Conservation (phyloP, 1,139 yeast species). For the Schwanniomyces etchellsii region DNA sequence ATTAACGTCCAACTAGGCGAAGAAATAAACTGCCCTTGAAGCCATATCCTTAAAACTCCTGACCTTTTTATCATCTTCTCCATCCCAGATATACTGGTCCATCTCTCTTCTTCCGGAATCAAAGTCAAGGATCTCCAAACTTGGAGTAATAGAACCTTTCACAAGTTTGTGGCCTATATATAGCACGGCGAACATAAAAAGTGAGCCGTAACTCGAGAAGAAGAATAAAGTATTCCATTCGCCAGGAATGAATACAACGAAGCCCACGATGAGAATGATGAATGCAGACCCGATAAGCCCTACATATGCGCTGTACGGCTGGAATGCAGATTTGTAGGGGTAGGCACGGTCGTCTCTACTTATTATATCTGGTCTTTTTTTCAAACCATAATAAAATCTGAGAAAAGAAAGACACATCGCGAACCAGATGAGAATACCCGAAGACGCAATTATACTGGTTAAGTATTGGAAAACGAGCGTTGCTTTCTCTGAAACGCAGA, state of each 20-base stretch:
- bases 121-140: slow-evolving; percentile 65
- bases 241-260: slow-evolving; percentile 54
- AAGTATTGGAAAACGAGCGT: slow-evolving; percentile 63
- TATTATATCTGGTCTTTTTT: slow-evolving; percentile 61
- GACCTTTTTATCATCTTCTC: slow-evolving; percentile 43
- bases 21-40: neutral
- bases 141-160: slow-evolving; percentile 51
- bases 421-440: slow-evolving; percentile 75
- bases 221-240: slow-evolving; percentile 63
- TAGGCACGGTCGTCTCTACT: slow-evolving; percentile 60
- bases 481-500: slow-evolving; percentile 54
- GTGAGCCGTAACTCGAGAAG: slow-evolving; percentile 63
- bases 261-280: slow-evolving; percentile 64
- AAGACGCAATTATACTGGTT: slow-evolving; percentile 59
- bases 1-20: neutral
- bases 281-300: slow-evolving; percentile 55
- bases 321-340: slow-evolving; percentile 72
- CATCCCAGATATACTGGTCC: slow-evolving; percentile 67
- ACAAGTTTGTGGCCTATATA: slow-evolving; percentile 52
- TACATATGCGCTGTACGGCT: slow-evolving; percentile 67
- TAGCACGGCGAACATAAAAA: slow-evolving; percentile 48
- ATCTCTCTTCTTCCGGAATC: slow-evolving; percentile 77
- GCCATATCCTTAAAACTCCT: slow-evolving; percentile 31
- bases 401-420: slow-evolving; percentile 73
- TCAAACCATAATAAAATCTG: slow-evolving; percentile 65